phyloP scores from a whole-genome alignment of 129 eudicot genomes.

The Pittosporum tobira region DNA sequence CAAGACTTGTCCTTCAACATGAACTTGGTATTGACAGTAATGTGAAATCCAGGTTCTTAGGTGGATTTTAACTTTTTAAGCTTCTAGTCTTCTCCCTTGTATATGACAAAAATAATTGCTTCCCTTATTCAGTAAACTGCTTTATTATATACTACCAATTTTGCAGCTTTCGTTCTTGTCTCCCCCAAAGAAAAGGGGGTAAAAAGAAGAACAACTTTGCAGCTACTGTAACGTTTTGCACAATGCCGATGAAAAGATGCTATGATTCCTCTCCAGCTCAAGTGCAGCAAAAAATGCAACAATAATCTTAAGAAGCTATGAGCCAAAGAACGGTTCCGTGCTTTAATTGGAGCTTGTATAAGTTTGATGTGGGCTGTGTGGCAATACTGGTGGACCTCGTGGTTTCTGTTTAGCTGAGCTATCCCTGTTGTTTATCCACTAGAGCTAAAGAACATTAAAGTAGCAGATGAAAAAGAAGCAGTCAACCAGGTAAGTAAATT shows the following conservation, averaged over 20 bases:
- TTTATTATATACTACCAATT: no score
- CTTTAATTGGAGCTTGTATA: not conserved
- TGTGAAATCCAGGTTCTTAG: not conserved
- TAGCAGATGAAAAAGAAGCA: not conserved
- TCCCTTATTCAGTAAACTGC: no score
- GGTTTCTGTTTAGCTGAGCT: not conserved
- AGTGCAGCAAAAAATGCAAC: no score
- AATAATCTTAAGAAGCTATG: no score
- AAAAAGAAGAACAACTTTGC: no score
- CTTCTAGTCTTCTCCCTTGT: not conserved
- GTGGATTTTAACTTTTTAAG: not conserved
- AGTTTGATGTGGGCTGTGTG: slow-evolving; percentile 9
- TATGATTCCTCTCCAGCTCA: no score
- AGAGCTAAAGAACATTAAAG: not conserved
- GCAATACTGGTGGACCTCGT: slow-evolving; percentile 14
- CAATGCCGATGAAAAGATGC: no score
- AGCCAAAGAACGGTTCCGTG: slow-evolving; percentile 24
- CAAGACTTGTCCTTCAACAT: not conserved
- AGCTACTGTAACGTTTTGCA: no score
- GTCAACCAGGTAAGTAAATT: slow-evolving; percentile 2
- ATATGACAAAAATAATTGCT: no score
- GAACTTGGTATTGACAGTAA: not conserved
- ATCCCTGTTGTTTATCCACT: not conserved
- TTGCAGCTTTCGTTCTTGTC: no score
- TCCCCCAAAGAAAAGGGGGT: no score